phyloP scores from a whole-genome alignment of 345 rosid genomes.

The Odontarrhena argentea region DNA sequence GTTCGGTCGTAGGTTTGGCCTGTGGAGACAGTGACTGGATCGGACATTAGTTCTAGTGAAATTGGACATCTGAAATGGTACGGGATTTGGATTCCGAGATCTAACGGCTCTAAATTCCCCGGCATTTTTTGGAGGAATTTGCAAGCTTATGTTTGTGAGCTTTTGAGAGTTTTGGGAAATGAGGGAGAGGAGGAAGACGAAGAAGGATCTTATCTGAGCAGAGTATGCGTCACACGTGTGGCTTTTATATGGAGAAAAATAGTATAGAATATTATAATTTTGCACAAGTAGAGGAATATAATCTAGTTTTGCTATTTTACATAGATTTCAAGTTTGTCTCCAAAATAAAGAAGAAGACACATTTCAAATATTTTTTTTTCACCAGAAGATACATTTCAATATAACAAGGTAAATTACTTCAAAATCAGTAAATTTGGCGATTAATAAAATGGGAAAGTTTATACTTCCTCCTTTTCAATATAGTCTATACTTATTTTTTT shows the following conservation, averaged over 20 bases:
- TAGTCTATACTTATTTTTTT: too few relatives aligned
- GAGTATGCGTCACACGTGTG: constrained; percentile 69
- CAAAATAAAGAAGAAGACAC: too few relatives aligned
- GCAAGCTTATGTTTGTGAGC: neutral
- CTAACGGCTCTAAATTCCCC: constrained; percentile 75
- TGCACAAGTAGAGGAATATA: too few relatives aligned
- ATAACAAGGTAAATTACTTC: too few relatives aligned
- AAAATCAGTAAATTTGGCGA: too few relatives aligned
- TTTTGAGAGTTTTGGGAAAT: constrained; percentile 11
- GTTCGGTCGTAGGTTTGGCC: constrained; percentile 97
- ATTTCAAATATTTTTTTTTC: too few relatives aligned
- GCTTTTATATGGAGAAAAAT: constrained; percentile 37
- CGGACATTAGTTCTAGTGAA: constrained; percentile 94
- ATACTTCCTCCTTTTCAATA: too few relatives aligned
- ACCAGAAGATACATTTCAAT: too few relatives aligned
- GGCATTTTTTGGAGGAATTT: constrained; percentile 46
- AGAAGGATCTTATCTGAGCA: constrained; percentile 50
- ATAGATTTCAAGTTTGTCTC: too few relatives aligned
- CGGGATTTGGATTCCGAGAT: constrained; percentile 73
- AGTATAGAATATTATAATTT: too few relatives aligned
- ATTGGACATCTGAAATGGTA: constrained; percentile 96
- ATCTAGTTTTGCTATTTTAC: too few relatives aligned
- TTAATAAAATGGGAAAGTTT: too few relatives aligned
- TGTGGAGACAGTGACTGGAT: constrained; percentile 87
- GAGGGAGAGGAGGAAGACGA: constrained; percentile 35